Base-by-base conservation (phyloP, 805 yeast species). In the Priceomyces fermenticarens region DNA sequence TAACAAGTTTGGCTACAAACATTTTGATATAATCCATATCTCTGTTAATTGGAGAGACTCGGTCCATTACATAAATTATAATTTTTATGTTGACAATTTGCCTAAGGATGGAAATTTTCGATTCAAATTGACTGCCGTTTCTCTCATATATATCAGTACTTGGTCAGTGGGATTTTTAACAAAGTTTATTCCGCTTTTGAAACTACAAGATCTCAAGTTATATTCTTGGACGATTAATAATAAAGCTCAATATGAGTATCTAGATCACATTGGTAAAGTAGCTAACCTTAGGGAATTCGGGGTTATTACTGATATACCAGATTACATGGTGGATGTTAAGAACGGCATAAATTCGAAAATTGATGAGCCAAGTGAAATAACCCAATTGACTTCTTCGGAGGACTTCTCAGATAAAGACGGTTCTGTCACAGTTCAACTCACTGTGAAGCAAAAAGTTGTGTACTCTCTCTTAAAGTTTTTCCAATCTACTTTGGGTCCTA, bases 221-320 rank as follows among this genome's bases (percentile, higher is more conserved):
- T 66, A 52, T 41, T 53, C 65, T 13, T 70, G 74, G 75, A 70
- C 75, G 8, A 49, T 70, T 35, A 70, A 70, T 46, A 62, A 45
- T 30, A 40, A 36, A n/a, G 43, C 43, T n/a, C 74, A 70, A 43
- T 62, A 52, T 35, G 61, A 64, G 26, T 67, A 67, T 49, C 56
- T 68, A 35, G 38, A 36, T 14, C 49, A 45, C 12, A 39, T 68
- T 12, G 63, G 70, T 29, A 41, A 40, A 33, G 30, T 39, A 3
- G 58, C 61, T 12, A 36, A 44, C 2, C 33, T 70, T 8, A 31
- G 39, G 2, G 67, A 65, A 33, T 67, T 56, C 42, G 75, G 72
- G 0, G 47, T 70, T 9, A 59, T 70, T 30, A 42, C 62, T 4
- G 75, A 70, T 41, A 43, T 42, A 23, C 74, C 75, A 0, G 71